phyloP scores from a whole-genome alignment of 169 alveolate genomes.

The Fabrea salina region DNA sequence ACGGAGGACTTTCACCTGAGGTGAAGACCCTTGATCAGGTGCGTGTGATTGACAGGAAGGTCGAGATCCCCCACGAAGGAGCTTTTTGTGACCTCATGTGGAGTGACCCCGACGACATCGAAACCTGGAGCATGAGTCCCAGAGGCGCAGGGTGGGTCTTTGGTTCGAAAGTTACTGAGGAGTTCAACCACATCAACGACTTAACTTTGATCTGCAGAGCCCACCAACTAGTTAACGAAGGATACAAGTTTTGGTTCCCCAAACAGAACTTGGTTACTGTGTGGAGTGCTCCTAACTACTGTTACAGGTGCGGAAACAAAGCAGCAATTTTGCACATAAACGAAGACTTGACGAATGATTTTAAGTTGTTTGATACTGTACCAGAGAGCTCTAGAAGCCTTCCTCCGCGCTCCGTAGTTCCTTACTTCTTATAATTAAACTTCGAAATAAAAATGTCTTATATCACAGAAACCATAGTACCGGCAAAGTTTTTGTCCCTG shows the following conservation, averaged over 20 bases:
- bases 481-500: not conserved
- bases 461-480: slow-evolving; percentile 1
- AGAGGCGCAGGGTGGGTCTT: slow-evolving; percentile 87
- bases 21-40: slow-evolving; percentile 79
- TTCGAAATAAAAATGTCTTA: not conserved
- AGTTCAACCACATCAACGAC: slow-evolving; percentile 75
- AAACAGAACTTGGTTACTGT: slow-evolving; percentile 77
- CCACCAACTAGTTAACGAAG: slow-evolving; percentile 78
- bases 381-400: slow-evolving; percentile 62
- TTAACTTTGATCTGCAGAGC: slow-evolving; percentile 73
- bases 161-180: slow-evolving; percentile 75
- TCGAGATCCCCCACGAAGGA: slow-evolving; percentile 83
- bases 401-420: slow-evolving; percentile 67
- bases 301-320: slow-evolving; percentile 77
- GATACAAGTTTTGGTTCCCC: slow-evolving; percentile 81
- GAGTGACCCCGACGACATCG: slow-evolving; percentile 85
- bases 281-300: slow-evolving; percentile 83
- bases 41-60: slow-evolving; percentile 71
- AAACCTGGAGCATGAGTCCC: slow-evolving; percentile 74
- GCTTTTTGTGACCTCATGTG: slow-evolving; percentile 83
- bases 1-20: slow-evolving; percentile 84
- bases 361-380: slow-evolving; percentile 66
- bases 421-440: slow-evolving; percentile 69
- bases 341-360: slow-evolving; percentile 54
- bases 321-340: slow-evolving; percentile 73